Evolutionary conservation across 257 asterid genomes (phyloP).

Genomic region (Knoxia roxburghii): DNA sequence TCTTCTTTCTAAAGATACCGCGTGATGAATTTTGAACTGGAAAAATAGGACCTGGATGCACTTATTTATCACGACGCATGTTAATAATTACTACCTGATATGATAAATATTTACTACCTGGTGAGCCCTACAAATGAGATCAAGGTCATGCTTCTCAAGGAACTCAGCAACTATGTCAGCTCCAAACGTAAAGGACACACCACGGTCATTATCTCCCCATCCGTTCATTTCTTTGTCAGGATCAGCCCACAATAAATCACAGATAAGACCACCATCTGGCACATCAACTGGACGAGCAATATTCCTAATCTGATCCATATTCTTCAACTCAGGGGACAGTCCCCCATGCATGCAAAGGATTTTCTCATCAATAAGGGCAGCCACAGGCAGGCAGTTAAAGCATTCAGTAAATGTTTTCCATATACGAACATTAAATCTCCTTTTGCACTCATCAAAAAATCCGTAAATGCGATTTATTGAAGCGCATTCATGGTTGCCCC

Average conservation of each 20-base stretch:
- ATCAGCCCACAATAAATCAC: constrained; percentile 29
- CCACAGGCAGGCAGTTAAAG: constrained; percentile 26
- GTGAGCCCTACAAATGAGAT: constrained; percentile 28
- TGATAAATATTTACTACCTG: constrained; percentile 15
- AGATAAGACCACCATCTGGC: constrained; percentile 25
- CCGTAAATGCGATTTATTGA: constrained; percentile 31
- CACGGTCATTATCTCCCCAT: constrained; percentile 32
- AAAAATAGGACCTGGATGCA: not conserved
- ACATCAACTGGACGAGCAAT: constrained; percentile 31
- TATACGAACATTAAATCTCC: constrained; percentile 28
- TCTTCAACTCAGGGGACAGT: constrained; percentile 27
- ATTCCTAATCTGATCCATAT: constrained; percentile 27
- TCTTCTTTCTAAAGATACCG: not conserved
- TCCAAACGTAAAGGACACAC: constrained; percentile 27
- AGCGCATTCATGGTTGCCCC: constrained; percentile 35
- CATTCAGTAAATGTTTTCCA: constrained; percentile 31
- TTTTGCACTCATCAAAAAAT: constrained; percentile 31
- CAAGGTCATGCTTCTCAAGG: constrained; percentile 26
- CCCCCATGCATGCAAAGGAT: constrained; percentile 32
- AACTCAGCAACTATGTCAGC: constrained; percentile 21
- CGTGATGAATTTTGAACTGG: not conserved
- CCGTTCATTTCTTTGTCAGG: constrained; percentile 23
- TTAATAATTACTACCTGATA: too few species aligned
- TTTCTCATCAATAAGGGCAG: constrained; percentile 28
- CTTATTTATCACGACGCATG: not conserved